Evolutionary conservation across 257 asterid species (phyloP), one percentile per base, ranked within the genome.

Genomic region (Petrea volubilis): DNA sequence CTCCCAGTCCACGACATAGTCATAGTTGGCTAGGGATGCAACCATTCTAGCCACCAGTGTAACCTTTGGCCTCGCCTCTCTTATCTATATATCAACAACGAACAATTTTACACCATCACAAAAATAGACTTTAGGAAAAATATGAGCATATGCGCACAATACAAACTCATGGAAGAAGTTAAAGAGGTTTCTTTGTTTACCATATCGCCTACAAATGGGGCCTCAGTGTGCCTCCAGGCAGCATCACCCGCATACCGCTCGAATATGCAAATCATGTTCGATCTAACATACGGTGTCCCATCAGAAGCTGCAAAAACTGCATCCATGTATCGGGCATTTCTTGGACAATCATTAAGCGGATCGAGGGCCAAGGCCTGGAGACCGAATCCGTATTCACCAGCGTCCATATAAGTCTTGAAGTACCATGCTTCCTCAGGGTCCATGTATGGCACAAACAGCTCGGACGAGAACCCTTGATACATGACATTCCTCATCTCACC

Each of bases 361-460:
- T 85, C 93, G 6, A 92, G 96, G 6, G 92, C 34, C 50, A 84
- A 62, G 1, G 96, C 84, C 73, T 76, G 85, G 11, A 81, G 79
- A 46, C 97, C 97, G 15, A 91, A 75, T 33, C 96, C 97, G 23
- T 78, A 91, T 59, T 89, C 97, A 3, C 97, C 96, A 0, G 93
- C 96, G 69, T 91, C 97, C 97, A 89, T 89, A 44, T 82, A 91
- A 1, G 95, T 70, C 76, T 87, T 87, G 83, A 89, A 91, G 77
- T 89, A 90, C 96, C 96, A 90, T 3, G 85, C 84, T 23, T 90
- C 96, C 56, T 83, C 85, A 1, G 91, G 88, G 55, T 88, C 96
- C 98, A 92, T 92, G 62, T 94, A 94, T 0, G 99, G 99, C 5
- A 94, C 99, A 53, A 89, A 94, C 14, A 94, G 65, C 80, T 94